Conservation (phyloP, 768 basidiomycete genomes). For the Floccularia luteovirens region DNA sequence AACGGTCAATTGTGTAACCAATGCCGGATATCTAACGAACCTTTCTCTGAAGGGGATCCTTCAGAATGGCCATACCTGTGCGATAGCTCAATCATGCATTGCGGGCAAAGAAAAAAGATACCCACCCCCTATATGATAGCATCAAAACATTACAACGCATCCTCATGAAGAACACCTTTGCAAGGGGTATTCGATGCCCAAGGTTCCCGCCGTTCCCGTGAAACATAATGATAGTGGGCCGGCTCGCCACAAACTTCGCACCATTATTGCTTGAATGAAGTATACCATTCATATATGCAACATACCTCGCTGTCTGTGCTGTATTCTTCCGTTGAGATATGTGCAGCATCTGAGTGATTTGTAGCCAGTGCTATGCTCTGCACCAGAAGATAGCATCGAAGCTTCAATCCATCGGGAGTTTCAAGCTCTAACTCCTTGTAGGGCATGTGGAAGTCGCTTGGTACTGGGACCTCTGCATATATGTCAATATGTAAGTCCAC, state of each 20-base stretch:
- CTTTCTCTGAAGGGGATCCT: constrained; percentile 80
- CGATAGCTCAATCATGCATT: constrained; percentile 1
- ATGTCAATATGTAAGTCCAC: too few species aligned
- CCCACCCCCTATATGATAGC: constrained; percentile 88
- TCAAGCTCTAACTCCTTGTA: constrained; percentile 70
- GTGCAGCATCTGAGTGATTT: constrained; percentile 19
- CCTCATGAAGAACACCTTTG: constrained; percentile 69
- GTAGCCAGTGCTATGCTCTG: constrained; percentile 45
- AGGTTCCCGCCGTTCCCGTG: constrained; percentile 87
- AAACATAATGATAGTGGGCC: constrained; percentile 90
- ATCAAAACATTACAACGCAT: constrained; percentile 93
- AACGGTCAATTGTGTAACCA: background rate
- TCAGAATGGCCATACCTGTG: constrained; percentile 82
- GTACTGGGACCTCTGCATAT: constrained; percentile 58
- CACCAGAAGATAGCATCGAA: constrained; percentile 73
- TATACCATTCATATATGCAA: background rate
- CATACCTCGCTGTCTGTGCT: constrained; percentile 53
- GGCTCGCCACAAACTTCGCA: constrained; percentile 35
- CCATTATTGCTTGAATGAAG: constrained; percentile 8
- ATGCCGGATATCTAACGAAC: constrained; percentile 15
- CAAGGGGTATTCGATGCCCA: constrained; percentile 88
- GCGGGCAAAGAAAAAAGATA: constrained; percentile 4
- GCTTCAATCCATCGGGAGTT: constrained; percentile 63
- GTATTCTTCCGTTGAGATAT: constrained; percentile 26
- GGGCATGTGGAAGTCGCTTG: constrained; percentile 60